Percentiles rank a stretch among this genome's conserved stretches.
Conservation (phyloP, 2,329 filamentous ascomycete species). For the Amauroascus verrucosus region DNA sequence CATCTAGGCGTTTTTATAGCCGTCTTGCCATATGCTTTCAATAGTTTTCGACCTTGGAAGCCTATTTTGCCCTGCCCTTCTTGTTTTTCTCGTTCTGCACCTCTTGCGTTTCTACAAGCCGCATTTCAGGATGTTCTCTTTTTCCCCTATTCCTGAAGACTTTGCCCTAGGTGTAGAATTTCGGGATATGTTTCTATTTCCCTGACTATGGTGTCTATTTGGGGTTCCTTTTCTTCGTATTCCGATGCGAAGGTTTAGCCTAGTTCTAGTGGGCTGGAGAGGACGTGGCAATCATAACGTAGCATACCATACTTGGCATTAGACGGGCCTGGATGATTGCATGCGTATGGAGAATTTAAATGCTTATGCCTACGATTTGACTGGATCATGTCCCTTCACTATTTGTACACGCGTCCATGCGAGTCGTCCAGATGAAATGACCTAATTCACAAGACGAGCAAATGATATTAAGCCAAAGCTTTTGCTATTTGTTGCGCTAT, state of each 20-base stretch:
- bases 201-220: background rate
- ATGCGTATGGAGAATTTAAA: background rate
- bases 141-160: too few relatives aligned
- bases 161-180: too few relatives aligned
- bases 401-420: background rate
- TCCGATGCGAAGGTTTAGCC: background rate
- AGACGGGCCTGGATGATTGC: background rate
- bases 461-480: background rate
- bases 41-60: background rate
- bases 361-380: background rate
- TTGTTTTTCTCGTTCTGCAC: background rate
- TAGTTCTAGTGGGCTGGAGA: background rate
- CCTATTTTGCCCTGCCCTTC: background rate
- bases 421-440: background rate
- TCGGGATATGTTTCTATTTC: background rate
- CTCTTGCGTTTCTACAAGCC: background rate
- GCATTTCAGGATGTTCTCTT: background rate
- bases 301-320: slow-evolving; percentile 4
- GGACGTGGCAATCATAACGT: background rate
- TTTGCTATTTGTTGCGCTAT: background rate
- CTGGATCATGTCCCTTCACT: background rate
- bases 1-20: background rate
- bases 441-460: background rate
- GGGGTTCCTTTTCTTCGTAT: background rate
- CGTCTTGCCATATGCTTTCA: background rate